These are phyloP conservation scores for Diaporthe vaccinii DNA, from an alignment of 2,329 filamentous ascomycete species.

Conservation along the genomic window DNA sequence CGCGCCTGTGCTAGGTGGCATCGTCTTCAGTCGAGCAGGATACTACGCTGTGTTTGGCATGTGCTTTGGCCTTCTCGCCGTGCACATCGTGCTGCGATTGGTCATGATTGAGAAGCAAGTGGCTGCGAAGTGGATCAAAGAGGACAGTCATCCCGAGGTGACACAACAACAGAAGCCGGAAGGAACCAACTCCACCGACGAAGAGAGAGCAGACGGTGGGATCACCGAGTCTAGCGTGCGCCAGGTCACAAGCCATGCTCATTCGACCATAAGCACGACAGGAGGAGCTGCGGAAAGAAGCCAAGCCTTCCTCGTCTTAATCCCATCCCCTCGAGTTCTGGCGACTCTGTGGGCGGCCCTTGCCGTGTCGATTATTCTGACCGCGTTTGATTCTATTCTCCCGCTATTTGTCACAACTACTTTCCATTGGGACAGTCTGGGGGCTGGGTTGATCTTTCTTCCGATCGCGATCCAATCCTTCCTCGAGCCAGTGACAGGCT, in stretches of 20 bases:
- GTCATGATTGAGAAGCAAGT: constrained; percentile 37
- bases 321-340: constrained; percentile 7
- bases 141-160: background rate
- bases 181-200: background rate
- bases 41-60: constrained; percentile 36
- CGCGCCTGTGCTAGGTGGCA: constrained; percentile 35
- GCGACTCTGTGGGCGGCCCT: constrained; percentile 26
- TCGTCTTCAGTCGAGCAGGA: constrained; percentile 32
- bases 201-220: background rate
- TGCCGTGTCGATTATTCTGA: constrained; percentile 6
- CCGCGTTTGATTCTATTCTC: constrained; percentile 2
- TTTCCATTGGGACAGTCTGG: constrained; percentile 15
- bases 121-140: constrained; percentile 8
- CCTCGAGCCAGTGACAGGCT: constrained; percentile 4
- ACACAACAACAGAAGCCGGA: background rate
- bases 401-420: background rate
- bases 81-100: constrained; percentile 36
- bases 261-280: background rate
- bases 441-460: constrained; percentile 7
- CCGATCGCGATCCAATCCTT: constrained; percentile 11
- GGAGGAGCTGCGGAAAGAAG: constrained; percentile 4
- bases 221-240: background rate
- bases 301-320: constrained; percentile 14
- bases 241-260: constrained; percentile 1
- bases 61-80: constrained; percentile 33